Base-by-base conservation (phyloP, 2,329 filamentous ascomycete species). In the Colletotrichum theobromicola region DNA sequence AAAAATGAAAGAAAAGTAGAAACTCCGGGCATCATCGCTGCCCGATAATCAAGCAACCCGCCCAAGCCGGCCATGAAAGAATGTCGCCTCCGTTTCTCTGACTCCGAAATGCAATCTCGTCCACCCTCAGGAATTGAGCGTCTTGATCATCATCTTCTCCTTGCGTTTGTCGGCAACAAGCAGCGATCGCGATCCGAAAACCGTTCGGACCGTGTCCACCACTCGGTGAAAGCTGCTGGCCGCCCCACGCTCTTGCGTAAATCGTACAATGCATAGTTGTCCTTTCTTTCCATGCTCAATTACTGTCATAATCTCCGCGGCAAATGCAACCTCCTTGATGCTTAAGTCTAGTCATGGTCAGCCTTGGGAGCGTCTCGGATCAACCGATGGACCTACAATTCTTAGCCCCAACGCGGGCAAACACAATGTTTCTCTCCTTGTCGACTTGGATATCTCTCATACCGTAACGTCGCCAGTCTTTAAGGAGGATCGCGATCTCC, bases 231-330 rank as follows among this genome's bases (percentile, higher is more conserved):
- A 98, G 78, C 94, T 97, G 79, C 94, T 97, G 46, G 95, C 95
- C 2, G 96, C 96, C n/a, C 96, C 97, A 72, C 93, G 93, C 81
- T 97, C 95, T 81, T 98, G 96, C 2, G 94, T 96, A 82, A 98
- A 95, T 42, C 95, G 93, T 34, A 94, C 92, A 77, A 98, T 92
- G 82, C 93, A 94, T 68, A 98, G 89, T 61, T 93, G 93, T 60
- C 91, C 92, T 77, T 92, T 93, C 79, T 91, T 93, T 62, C 94
- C 94, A 80, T 97, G 94, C 85, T 98, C 94, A 76, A 98, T 93
- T 46, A 98, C 93, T 2, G 94, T 95, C 86, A 97, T 97, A 75
- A 98, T 90, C 82, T 98, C 95, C 46, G 93, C 92, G 18, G 95
- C 94, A 83, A 98, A 96, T 16, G 93, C 90, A n/a, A 98, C 95